These are phyloP conservation scores for Helminthosporium solani DNA, from an alignment of 2,329 filamentous ascomycete genomes.

Conservation along the genomic window DNA sequence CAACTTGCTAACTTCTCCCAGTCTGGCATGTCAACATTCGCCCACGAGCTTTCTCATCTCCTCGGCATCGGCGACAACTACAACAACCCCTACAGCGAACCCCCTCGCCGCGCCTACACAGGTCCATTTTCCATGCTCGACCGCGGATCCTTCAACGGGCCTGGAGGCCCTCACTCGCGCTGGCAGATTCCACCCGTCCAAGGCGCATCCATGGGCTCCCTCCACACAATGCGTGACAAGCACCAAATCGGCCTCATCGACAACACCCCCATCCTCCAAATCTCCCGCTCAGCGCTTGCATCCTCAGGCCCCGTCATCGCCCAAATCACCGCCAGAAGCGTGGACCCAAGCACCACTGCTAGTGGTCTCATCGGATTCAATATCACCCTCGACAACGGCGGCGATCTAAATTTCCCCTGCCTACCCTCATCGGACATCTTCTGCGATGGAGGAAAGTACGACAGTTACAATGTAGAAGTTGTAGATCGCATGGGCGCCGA, in stretches of 20 bases:
- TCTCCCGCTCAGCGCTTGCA: slow-evolving; percentile 48
- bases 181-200: slow-evolving; percentile 55
- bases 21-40: slow-evolving; percentile 55
- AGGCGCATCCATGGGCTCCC: slow-evolving; percentile 53
- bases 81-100: slow-evolving; percentile 54
- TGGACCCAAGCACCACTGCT: slow-evolving; percentile 39
- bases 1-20: too few species aligned
- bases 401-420: slow-evolving; percentile 51
- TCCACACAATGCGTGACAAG: slow-evolving; percentile 58
- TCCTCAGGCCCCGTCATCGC: slow-evolving; percentile 49
- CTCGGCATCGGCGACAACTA: slow-evolving; percentile 58
- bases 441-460: slow-evolving; percentile 55
- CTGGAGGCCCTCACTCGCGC: slow-evolving; percentile 54
- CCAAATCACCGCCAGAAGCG: slow-evolving; percentile 51
- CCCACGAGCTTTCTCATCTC: slow-evolving; percentile 56
- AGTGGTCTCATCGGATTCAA: slow-evolving; percentile 51
- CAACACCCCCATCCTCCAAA: slow-evolving; percentile 46
- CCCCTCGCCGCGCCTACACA: slow-evolving; percentile 51
- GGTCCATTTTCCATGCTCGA: slow-evolving; percentile 57
- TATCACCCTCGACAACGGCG: slow-evolving; percentile 44
- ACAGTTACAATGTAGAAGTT: slow-evolving; percentile 56
- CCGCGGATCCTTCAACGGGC: slow-evolving; percentile 55
- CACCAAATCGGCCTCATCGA: slow-evolving; percentile 52
- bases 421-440: slow-evolving; percentile 45
- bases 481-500: slow-evolving; percentile 57